A percentile compares a stretch with the other conserved stretches of the same genome.
Evolutionary conservation across 2,329 filamentous ascomycete species (phyloP).

Genomic region (Colletotrichum cuscutae): DNA sequence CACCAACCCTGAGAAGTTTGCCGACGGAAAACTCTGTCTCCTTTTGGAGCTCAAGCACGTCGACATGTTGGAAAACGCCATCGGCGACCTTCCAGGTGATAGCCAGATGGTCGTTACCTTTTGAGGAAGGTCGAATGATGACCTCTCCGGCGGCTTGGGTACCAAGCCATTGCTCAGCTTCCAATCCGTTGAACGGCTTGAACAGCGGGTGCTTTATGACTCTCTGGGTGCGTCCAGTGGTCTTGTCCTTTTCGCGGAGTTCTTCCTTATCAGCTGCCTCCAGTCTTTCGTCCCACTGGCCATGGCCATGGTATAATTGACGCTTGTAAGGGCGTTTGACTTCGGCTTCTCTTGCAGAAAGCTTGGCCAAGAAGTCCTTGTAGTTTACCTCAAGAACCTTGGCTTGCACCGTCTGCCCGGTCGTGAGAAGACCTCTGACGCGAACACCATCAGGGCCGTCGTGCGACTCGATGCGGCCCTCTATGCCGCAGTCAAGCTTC

Average conservation of each 20-base stretch:
- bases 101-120: slow-evolving; percentile 93
- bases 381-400: slow-evolving; percentile 91
- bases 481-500: slow-evolving; percentile 92
- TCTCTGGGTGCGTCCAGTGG: slow-evolving; percentile 85
- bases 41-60: slow-evolving; percentile 96
- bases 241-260: slow-evolving; percentile 85
- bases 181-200: slow-evolving; percentile 88
- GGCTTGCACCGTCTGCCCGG: slow-evolving; percentile 86
- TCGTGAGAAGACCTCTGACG: slow-evolving; percentile 77
- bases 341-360: slow-evolving; percentile 85
- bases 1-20: slow-evolving; percentile 83
- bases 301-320: slow-evolving; percentile 76
- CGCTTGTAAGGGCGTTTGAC: slow-evolving; percentile 78
- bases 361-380: slow-evolving; percentile 83
- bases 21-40: slow-evolving; percentile 97
- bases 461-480: slow-evolving; percentile 84
- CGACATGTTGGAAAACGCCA: slow-evolving; percentile 96
- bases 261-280: slow-evolving; percentile 86
- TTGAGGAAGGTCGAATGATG: slow-evolving; percentile 94
- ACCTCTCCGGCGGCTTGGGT: slow-evolving; percentile 88
- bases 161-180: slow-evolving; percentile 93
- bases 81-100: slow-evolving; percentile 99
- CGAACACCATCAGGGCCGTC: slow-evolving; percentile 81
- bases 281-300: slow-evolving; percentile 87
- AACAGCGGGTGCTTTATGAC: slow-evolving; percentile 99